phyloP scores from a whole-genome alignment of 441 rosid genomes.

The Biscutella laevigata region DNA sequence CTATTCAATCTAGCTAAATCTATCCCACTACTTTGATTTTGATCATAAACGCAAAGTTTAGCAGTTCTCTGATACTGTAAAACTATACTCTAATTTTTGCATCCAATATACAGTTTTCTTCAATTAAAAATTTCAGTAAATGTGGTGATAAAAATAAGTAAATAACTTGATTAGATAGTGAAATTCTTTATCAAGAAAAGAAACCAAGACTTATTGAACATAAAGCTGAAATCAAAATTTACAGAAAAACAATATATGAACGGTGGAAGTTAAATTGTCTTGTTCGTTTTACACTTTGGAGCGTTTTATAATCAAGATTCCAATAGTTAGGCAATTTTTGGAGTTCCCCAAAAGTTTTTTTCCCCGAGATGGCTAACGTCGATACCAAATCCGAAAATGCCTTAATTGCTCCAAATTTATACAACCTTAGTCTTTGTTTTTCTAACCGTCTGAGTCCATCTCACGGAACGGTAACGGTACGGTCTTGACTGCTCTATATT shows the following conservation, averaged over 20 bases:
- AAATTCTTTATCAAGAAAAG: slow-evolving; percentile 11
- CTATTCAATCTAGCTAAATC: too few relatives aligned
- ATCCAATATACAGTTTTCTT: too few relatives aligned
- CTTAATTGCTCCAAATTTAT: slow-evolving; percentile 1
- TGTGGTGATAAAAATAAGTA: not conserved
- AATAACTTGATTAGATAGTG: not conserved
- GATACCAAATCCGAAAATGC: slow-evolving; percentile 11
- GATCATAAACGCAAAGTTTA: too few relatives aligned
- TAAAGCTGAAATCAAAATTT: slow-evolving; percentile 16
- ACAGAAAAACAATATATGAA: slow-evolving; percentile 18
- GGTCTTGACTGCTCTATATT: slow-evolving; percentile 79
- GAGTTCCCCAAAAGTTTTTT: slow-evolving; percentile 5
- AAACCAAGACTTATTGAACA: slow-evolving; percentile 1
- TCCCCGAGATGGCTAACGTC: not conserved
- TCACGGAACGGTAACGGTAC: slow-evolving; percentile 89
- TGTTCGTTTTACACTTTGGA: slow-evolving; percentile 4
- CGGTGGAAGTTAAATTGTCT: slow-evolving; percentile 15
- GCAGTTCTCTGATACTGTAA: too few relatives aligned
- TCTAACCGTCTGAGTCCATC: slow-evolving; percentile 59
- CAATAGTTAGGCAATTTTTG: slow-evolving; percentile 10
- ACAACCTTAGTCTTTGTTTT: slow-evolving; percentile 4
- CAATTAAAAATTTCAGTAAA: too few relatives aligned
- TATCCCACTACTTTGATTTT: too few relatives aligned
- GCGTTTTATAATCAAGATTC: slow-evolving; percentile 13
- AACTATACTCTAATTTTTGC: too few relatives aligned